These are phyloP conservation scores for Aquanectria penicillioides DNA, from an alignment of 2,329 filamentous ascomycete species.

Conservation along the genomic window DNA sequence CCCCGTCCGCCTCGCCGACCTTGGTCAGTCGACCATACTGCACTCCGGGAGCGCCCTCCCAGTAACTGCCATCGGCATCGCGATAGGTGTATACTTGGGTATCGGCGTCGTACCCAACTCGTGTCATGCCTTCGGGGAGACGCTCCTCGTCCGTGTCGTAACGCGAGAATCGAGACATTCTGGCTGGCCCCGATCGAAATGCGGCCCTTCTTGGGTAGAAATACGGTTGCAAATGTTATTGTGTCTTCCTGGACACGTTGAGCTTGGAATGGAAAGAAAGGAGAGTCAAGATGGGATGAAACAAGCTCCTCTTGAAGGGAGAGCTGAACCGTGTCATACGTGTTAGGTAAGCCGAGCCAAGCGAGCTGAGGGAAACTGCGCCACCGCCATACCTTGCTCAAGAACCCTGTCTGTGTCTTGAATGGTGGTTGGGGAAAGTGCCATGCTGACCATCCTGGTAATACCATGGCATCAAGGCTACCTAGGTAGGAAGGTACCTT, in stretches of 20 bases:
- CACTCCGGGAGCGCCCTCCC: constrained; percentile 60
- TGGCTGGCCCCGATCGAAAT: too few species aligned
- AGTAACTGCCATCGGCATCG: constrained; percentile 58
- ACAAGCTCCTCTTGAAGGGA: constrained; percentile 7
- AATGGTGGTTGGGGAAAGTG: not conserved
- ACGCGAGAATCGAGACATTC: constrained; percentile 53
- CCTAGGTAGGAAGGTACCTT: too few species aligned
- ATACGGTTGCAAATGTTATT: not conserved
- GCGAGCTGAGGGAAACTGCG: constrained; percentile 27
- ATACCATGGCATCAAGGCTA: too few species aligned
- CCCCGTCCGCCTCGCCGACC: constrained; percentile 44
- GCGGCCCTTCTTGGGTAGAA: not conserved
- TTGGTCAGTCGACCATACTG: constrained; percentile 59
- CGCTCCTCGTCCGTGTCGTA: constrained; percentile 61
- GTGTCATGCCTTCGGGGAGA: constrained; percentile 64
- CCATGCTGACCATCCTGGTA: too few species aligned
- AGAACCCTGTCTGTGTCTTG: not conserved
- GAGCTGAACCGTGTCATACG: constrained; percentile 8
- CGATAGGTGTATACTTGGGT: constrained; percentile 63
- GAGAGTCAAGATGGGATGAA: not conserved
- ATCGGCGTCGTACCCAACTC: constrained; percentile 67
- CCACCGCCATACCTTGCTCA: constrained; percentile 17
- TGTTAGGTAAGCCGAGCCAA: constrained; percentile 20
- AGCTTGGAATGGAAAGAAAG: not conserved
- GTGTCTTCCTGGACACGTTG: not conserved